Evolutionary conservation across 805 yeast genomes (phyloP).

Genomic region (Isabelozyma rhagii): DNA sequence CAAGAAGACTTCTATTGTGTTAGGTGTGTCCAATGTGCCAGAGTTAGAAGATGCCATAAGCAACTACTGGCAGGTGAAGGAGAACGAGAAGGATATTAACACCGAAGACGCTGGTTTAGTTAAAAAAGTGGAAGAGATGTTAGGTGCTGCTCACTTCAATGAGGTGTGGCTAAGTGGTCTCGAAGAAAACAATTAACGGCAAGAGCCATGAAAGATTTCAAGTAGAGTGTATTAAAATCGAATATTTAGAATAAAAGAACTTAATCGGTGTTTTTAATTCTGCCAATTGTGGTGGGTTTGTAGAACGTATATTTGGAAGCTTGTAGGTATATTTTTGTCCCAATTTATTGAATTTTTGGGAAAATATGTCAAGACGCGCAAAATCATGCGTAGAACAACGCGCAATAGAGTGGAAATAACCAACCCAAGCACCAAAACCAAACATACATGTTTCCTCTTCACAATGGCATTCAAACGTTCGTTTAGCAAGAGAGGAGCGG

Average conservation of each 20-base stretch:
- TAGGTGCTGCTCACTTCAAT: constrained; percentile 52
- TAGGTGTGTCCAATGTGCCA: constrained; percentile 66
- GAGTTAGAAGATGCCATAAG: constrained; percentile 65
- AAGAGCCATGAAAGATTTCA: not conserved
- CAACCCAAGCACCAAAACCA: no score
- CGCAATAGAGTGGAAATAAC: no score
- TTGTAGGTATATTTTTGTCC: no score
- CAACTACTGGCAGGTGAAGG: constrained; percentile 50
- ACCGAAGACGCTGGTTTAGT: constrained; percentile 43
- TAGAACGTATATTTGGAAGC: no score
- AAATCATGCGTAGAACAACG: no score
- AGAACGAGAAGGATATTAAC: constrained; percentile 27
- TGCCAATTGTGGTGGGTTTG: no score
- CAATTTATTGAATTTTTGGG: no score
- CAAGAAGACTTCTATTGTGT: constrained; percentile 48
- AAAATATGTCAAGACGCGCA: no score
- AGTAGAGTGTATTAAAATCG: not conserved
- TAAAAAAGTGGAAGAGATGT: constrained; percentile 36
- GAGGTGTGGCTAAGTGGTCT: constrained; percentile 60
- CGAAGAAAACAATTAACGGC: not conserved
- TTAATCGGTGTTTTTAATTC: no score
- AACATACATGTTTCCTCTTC: not conserved
- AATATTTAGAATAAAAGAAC: not conserved
- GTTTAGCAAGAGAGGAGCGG: not conserved
- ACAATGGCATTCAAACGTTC: constrained; percentile 12